phyloP scores from a whole-genome alignment of 2,329 filamentous ascomycete species.

The Colletotrichum costaricense region DNA sequence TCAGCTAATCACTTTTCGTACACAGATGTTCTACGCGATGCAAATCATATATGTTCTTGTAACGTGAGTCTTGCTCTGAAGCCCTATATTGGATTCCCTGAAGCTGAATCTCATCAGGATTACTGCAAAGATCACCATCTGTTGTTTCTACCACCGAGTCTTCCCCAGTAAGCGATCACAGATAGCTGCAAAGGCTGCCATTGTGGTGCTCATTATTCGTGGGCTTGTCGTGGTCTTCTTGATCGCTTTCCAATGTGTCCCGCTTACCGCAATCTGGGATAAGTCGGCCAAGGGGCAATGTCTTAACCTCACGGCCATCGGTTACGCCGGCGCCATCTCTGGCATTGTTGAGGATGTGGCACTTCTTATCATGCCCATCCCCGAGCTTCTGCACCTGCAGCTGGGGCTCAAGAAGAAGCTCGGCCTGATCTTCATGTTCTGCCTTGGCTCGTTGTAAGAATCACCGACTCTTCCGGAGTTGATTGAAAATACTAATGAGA shows the following conservation, averaged over 20 bases:
- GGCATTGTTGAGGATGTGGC: constrained; percentile 34
- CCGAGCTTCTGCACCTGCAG: constrained; percentile 29
- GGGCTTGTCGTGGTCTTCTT: constrained; percentile 36
- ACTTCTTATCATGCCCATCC: constrained; percentile 33
- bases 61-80: fast-evolving
- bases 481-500: neutral
- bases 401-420: constrained; percentile 25
- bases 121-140: constrained; percentile 39
- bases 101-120: constrained; percentile 5
- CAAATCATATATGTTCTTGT: constrained; percentile 40
- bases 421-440: constrained; percentile 27
- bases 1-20: neutral
- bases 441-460: constrained; percentile 35
- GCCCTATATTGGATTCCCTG: fast-evolving
- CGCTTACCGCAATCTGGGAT: constrained; percentile 35
- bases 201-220: constrained; percentile 27
- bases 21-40: constrained; percentile 36
- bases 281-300: constrained; percentile 15
- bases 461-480: fast-evolving
- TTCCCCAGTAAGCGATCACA: constrained; percentile 34
- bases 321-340: constrained; percentile 21
- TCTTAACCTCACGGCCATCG: constrained; percentile 21
- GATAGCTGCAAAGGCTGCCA: neutral
- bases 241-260: constrained; percentile 37
- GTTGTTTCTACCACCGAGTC: constrained; percentile 39